Evolutionary conservation across 2,329 filamentous ascomycete genomes (phyloP).

Genomic region (Simplicillium sp.): DNA sequence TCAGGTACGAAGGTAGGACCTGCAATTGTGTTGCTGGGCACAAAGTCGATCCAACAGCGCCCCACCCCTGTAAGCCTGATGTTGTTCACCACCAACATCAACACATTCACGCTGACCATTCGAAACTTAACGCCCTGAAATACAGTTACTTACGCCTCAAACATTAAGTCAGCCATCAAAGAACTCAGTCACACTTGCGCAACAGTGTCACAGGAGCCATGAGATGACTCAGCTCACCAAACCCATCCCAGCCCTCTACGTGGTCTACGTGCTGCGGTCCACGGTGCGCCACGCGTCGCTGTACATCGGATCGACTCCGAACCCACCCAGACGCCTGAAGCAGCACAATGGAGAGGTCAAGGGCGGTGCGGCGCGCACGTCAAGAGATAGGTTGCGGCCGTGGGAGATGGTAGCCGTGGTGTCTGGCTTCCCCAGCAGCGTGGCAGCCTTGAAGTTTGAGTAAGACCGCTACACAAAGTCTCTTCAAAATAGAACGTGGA

Average conservation of each 20-base stretch:
- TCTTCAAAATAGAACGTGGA: background rate
- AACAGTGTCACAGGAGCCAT: too few species aligned
- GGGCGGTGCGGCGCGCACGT: conserved; percentile 75
- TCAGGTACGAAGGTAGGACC: too few species aligned
- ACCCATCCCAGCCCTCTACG: conserved; percentile 80
- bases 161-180: too few species aligned
- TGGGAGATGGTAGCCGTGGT: conserved; percentile 90
- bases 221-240: conserved; percentile 32
- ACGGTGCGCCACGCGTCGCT: conserved; percentile 60
- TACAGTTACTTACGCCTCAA: too few species aligned
- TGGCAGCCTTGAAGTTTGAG: conserved; percentile 91
- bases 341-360: conserved; percentile 84
- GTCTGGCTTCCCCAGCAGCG: conserved; percentile 77
- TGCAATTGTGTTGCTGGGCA: too few species aligned
- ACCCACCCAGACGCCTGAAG: conserved; percentile 72
- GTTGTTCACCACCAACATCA: conserved; percentile 3
- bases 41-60: too few species aligned
- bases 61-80: background rate
- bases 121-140: too few species aligned
- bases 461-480: conserved; percentile 31
- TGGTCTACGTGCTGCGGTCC: conserved; percentile 85
- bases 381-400: conserved; percentile 57
- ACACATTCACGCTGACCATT: background rate
- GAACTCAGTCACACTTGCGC: too few species aligned
- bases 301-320: conserved; percentile 88